A percentile compares a stretch with the other conserved stretches of the same genome.
These are phyloP conservation scores for Cadophora sp. DNA, from an alignment of 2,329 filamentous ascomycete species.

Conservation along the genomic window DNA sequence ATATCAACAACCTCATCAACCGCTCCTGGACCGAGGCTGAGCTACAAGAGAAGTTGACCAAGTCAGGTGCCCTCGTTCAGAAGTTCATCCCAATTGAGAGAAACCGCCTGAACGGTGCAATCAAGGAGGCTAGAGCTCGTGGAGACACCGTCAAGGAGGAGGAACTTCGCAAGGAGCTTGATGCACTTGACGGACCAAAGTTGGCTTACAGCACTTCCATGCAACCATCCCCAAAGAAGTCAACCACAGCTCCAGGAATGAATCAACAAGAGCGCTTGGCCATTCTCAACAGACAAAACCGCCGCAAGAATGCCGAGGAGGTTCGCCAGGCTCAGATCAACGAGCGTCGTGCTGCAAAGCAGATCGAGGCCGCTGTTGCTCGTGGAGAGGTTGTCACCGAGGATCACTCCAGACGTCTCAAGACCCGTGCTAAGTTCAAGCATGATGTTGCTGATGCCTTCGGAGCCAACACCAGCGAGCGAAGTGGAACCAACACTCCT, in stretches of 20 bases:
- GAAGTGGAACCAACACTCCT: slow-evolving; percentile 59
- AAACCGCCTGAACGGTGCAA: slow-evolving; percentile 67
- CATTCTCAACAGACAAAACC: slow-evolving; percentile 83
- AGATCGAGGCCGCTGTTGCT: slow-evolving; percentile 65
- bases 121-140: slow-evolving; percentile 69
- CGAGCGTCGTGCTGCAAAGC: slow-evolving; percentile 71
- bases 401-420: slow-evolving; percentile 66
- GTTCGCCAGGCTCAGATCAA: slow-evolving; percentile 90
- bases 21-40: slow-evolving; percentile 85
- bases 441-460: slow-evolving; percentile 64
- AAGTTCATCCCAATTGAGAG: slow-evolving; percentile 73
- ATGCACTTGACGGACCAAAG: slow-evolving; percentile 70
- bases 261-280: slow-evolving; percentile 83
- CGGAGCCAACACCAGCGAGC: slow-evolving; percentile 54
- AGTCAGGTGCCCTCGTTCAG: slow-evolving; percentile 70
- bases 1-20: slow-evolving; percentile 80
- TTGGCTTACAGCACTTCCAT: slow-evolving; percentile 76
- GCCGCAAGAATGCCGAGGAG: slow-evolving; percentile 82
- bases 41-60: slow-evolving; percentile 78
- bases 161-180: slow-evolving; percentile 65
- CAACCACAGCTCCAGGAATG: slow-evolving; percentile 54
- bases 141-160: slow-evolving; percentile 66
- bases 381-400: slow-evolving; percentile 67
- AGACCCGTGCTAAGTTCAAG: slow-evolving; percentile 71
- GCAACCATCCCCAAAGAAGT: slow-evolving; percentile 58